Conservation (phyloP, 352 stramenopile species). For the Phytophthora citricola region DNA sequence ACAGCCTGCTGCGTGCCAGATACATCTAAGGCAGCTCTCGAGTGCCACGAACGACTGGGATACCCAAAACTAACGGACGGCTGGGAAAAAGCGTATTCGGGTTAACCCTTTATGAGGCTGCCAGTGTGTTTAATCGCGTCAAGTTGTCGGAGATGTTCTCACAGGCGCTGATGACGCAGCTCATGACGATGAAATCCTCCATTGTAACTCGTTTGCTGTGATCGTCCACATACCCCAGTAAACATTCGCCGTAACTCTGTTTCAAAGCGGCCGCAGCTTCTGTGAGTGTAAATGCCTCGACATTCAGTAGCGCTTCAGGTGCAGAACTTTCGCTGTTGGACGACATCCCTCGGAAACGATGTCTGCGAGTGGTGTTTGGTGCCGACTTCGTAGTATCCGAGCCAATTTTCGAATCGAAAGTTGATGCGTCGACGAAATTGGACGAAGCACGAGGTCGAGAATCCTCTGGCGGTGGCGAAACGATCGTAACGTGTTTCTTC, state of each 20-base stretch:
- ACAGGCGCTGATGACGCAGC: conserved; percentile 67
- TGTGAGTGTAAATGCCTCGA: conserved; percentile 68
- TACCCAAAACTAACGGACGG: too few relatives aligned
- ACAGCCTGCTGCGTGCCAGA: too few relatives aligned
- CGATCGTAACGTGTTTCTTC: conserved; percentile 20
- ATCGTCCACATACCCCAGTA: conserved; percentile 47
- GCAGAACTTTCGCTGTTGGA: conserved; percentile 43
- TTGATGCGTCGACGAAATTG: conserved; percentile 44
- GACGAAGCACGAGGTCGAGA: conserved; percentile 15
- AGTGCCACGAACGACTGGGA: too few relatives aligned
- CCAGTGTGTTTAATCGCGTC: conserved; percentile 60
- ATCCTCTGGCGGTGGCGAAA: conserved; percentile 11
- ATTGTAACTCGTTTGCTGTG: conserved; percentile 47
- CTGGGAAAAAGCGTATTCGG: too few relatives aligned
- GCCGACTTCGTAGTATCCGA: conserved; percentile 11
- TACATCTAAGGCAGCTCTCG: too few relatives aligned
- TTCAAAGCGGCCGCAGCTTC: conserved; percentile 56
- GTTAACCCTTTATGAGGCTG: conserved; percentile 45
- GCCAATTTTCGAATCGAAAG: conserved; percentile 26
- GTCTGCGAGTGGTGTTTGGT: conserved; percentile 13
- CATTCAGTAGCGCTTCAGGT: conserved; percentile 55
- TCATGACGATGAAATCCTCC: conserved; percentile 78
- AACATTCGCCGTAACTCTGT: conserved; percentile 59
- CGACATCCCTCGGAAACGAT: conserved; percentile 34
- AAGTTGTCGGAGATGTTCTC: conserved; percentile 68